Evolutionary conservation across 352 stramenopile species (phyloP).

Genomic region (Globisporangium spiculum): DNA sequence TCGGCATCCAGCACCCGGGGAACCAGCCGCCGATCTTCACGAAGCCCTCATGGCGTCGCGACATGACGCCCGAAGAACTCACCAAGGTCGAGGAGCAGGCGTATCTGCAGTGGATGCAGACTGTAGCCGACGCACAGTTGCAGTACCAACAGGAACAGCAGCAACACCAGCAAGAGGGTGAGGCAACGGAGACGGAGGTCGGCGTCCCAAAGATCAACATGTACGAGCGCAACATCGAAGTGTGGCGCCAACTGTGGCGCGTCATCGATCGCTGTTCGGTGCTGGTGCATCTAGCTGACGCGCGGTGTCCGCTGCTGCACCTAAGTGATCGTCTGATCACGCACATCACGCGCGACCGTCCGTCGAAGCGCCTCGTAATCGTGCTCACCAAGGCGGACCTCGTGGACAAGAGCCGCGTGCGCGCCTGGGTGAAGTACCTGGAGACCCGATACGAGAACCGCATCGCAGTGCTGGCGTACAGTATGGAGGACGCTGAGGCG

Average conservation of each 20-base stretch:
- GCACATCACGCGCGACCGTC: constrained; percentile 38
- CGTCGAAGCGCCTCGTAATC: constrained; percentile 92
- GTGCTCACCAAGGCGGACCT: constrained; percentile 99
- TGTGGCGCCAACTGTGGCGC: constrained; percentile 82
- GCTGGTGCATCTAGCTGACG: constrained; percentile 74
- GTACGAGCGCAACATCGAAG: constrained; percentile 79
- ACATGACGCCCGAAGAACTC: constrained; percentile 68
- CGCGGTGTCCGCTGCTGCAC: constrained; percentile 67
- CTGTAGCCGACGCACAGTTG: constrained; percentile 40
- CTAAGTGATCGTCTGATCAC: constrained; percentile 63
- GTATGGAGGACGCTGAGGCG: constrained; percentile 52
- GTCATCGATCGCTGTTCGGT: constrained; percentile 75
- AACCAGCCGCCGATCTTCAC: constrained; percentile 67
- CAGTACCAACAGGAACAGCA: constrained; percentile 14
- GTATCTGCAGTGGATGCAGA: constrained; percentile 58
- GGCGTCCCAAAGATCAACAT: constrained; percentile 41
- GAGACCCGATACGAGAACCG: constrained; percentile 79
- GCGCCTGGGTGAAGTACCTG: constrained; percentile 93
- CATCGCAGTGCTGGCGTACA: constrained; percentile 78
- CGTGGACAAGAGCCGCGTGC: constrained; percentile 76
- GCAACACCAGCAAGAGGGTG: background rate
- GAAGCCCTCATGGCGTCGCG: constrained; percentile 60
- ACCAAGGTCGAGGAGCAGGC: constrained; percentile 46
- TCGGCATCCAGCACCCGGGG: constrained; percentile 44
- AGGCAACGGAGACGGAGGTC: background rate